Base-by-base conservation (phyloP, 345 rosid genomes). In the Cochlearia excelsa region DNA sequence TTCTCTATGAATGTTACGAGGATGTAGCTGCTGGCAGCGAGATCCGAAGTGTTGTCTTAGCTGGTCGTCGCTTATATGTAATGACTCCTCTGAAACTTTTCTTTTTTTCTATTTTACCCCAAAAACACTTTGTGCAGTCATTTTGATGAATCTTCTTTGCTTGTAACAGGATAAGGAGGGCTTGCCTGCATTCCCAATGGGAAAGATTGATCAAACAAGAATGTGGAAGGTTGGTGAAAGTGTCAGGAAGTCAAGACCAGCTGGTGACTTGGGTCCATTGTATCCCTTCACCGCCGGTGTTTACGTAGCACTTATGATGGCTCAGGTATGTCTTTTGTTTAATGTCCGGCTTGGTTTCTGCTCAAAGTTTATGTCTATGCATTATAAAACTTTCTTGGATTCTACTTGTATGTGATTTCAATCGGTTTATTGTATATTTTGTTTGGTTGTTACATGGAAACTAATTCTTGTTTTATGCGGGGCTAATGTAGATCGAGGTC, bases 201-300 rank as follows among this genome's bases (percentile, higher is more conserved):
- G 96, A 29, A 88, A 84, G 69, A 88, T 88, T 61, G 96, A 88
- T 51, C 93, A 84, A 72, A 88, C 94, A 29, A 85, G 82, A 31
- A 88, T 88, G 96, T 85, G 96, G 96, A 88, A 82, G 68, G 90
- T 88, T 4, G 96, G 96, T 52, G 85, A 88, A 77, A 79, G 59
- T 7, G 96, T 88, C 31, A 67, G 90, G 49, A 72, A 80, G 48
- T 9, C 77, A 11, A 72, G 96, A 30, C 85, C 86, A 23, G 75
- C 76, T 16, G 88, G 82, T 54, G 93, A 88, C 75, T 74, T 88
- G 44, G 96, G 96, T 33, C 90, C 94, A 5, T 59, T 83, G 39
- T 68, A 68, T 63, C 85, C 93, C 28, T 85, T 88, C 75, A 88
- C 94, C 7, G 94, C 90, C 8, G 96, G 93, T 51, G 96, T 88